A percentile compares a stretch with the other conserved stretches of the same genome.
Evolutionary conservation across 2,329 filamentous ascomycete species (phyloP).

Genomic region (Pseudogymnoascus sp.): DNA sequence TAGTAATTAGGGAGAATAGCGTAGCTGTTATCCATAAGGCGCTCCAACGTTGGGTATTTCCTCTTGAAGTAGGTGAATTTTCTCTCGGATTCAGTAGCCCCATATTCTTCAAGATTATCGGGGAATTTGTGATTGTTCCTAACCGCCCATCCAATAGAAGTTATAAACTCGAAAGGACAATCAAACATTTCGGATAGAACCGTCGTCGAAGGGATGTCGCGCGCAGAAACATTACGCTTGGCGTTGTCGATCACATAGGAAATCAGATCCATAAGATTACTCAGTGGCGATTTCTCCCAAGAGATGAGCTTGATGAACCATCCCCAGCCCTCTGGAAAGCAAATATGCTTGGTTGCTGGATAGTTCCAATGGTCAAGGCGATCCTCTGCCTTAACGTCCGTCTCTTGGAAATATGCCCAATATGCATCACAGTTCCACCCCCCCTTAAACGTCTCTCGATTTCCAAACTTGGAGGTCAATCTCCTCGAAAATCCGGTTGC

Average conservation of each 20-base stretch:
- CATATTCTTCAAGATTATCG: conserved; percentile 19
- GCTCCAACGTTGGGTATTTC: conserved; percentile 20
- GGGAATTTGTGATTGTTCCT: conserved; percentile 15
- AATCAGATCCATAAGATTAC: conserved; percentile 24
- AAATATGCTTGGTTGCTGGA: conserved; percentile 26
- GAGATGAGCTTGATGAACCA: conserved; percentile 25
- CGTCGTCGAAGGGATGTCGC: conserved; percentile 16
- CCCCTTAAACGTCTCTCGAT: not conserved
- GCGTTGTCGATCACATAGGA: conserved; percentile 23
- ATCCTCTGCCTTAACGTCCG: conserved; percentile 21
- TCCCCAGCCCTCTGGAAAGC: conserved; percentile 26
- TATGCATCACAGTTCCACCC: not conserved
- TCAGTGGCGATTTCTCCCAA: conserved; percentile 23
- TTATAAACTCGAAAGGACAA: not conserved
- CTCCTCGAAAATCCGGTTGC: not conserved
- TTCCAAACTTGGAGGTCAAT: not conserved
- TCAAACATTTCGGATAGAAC: not conserved
- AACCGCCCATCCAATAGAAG: not conserved
- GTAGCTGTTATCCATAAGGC: conserved; percentile 20
- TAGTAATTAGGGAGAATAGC: conserved; percentile 5
- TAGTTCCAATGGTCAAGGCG: conserved; percentile 21
- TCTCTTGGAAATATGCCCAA: conserved; percentile 17
- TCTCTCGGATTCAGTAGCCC: conserved; percentile 21
- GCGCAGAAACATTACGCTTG: conserved; percentile 15
- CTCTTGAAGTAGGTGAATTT: conserved; percentile 25